phyloP scores from a whole-genome alignment of 352 stramenopile genomes.

The Discostella stelligera region DNA sequence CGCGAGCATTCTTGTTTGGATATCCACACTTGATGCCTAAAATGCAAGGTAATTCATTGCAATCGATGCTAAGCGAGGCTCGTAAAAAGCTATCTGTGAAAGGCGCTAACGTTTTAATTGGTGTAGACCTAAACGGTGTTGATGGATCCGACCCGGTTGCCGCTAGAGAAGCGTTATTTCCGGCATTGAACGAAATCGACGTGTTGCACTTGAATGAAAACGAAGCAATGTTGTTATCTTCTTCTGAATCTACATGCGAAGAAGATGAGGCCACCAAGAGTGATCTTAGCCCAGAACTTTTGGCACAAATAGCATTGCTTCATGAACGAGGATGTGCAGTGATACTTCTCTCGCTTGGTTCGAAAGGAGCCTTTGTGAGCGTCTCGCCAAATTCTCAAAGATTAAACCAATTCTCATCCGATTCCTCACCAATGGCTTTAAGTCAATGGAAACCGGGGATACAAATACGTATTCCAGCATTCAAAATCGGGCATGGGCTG shows the following conservation, averaged over 20 bases:
- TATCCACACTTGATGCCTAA: slow-evolving; percentile 54
- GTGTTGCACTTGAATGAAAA: slow-evolving; percentile 59
- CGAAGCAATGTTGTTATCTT: slow-evolving; percentile 38
- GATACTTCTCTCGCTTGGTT: slow-evolving; percentile 46
- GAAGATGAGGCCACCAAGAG: slow-evolving; percentile 15
- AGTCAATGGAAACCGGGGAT: slow-evolving; percentile 30
- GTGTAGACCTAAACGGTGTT: slow-evolving; percentile 51
- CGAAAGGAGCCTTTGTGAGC: slow-evolving; percentile 40
- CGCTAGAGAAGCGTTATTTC: slow-evolving; percentile 30
- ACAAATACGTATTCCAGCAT: slow-evolving; percentile 34
- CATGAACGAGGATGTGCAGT: slow-evolving; percentile 44
- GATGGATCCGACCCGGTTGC: slow-evolving; percentile 36
- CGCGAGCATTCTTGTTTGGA: slow-evolving; percentile 48
- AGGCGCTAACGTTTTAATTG: slow-evolving; percentile 23
- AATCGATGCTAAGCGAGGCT: slow-evolving; percentile 28
- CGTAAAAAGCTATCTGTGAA: slow-evolving; percentile 23
- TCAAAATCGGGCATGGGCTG: slow-evolving; percentile 31
- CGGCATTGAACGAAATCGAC: slow-evolving; percentile 43
- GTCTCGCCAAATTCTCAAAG: slow-evolving; percentile 23
- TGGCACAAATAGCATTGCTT: slow-evolving; percentile 33
- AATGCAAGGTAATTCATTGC: slow-evolving; percentile 43
- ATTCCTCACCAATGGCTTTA: slow-evolving; percentile 10
- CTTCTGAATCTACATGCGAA: slow-evolving; percentile 6
- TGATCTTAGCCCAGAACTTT: slow-evolving; percentile 21
- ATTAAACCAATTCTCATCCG: slow-evolving; percentile 30